These are phyloP conservation scores for Elongisporangium anandrum DNA, from an alignment of 352 stramenopile genomes.

Conservation along the genomic window DNA sequence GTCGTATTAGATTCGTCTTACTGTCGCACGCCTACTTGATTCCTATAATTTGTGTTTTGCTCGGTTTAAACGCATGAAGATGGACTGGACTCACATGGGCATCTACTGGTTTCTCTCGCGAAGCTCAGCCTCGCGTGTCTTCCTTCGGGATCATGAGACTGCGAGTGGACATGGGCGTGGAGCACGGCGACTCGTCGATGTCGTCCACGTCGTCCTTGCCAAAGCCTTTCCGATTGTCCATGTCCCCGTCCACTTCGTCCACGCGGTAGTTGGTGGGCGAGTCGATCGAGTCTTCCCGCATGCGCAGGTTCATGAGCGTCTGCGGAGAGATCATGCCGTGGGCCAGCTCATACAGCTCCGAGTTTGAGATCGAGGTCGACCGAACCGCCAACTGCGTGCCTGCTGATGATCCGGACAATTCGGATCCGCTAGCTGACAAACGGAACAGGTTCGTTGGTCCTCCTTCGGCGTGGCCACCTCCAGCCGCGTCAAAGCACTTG, in stretches of 20 bases:
- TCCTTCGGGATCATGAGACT: conserved; percentile 19
- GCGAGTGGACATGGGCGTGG: conserved; percentile 13
- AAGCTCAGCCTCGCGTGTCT: conserved; percentile 19
- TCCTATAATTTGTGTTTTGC: neutral
- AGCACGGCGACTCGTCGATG: conserved; percentile 1
- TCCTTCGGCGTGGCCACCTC: conserved; percentile 55
- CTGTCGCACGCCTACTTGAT: neutral
- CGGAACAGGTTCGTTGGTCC: conserved; percentile 71
- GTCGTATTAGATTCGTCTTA: neutral
- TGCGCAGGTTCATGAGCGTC: conserved; percentile 57
- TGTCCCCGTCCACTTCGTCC: conserved; percentile 18
- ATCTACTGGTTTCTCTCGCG: neutral
- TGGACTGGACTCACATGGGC: neutral
- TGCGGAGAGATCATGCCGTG: conserved; percentile 74
- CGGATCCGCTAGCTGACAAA: conserved; percentile 3
- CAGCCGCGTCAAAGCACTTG: conserved; percentile 66
- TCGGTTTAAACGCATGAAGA: neutral
- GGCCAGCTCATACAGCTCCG: conserved; percentile 78
- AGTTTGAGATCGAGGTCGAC: conserved; percentile 38
- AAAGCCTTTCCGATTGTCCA: neutral
- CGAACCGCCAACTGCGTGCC: conserved; percentile 11
- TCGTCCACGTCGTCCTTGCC: conserved; percentile 5
- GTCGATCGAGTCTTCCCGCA: conserved; percentile 57
- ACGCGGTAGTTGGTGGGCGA: conserved; percentile 51
- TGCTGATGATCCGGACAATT: conserved; percentile 3